Evolutionary conservation across 495 filamentous ascomycete species (phyloP), one percentile per base, ranked within the genome.

Genomic region (Penicillium paradoxum): DNA sequence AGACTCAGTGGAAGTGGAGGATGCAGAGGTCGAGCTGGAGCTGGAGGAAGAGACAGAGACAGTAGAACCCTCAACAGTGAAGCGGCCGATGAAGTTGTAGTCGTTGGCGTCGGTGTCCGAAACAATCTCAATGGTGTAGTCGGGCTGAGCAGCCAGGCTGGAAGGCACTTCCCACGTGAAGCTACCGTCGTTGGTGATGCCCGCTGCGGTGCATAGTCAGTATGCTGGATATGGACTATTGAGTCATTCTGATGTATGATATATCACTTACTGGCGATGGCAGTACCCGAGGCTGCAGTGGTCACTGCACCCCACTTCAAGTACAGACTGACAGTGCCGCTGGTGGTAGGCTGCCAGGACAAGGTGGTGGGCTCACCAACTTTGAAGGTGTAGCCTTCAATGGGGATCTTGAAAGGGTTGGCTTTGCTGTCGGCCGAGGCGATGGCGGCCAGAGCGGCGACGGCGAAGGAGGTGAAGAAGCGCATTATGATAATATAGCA

Each of bases 101-200:
- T 74, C 50, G 45, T 50, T 49, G 3, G 66, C 25, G 58, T 83
- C 63, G 4, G 40, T 43, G 56, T 79, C 81, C 54, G 70, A 61
- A 54, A 80, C 62, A 51, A 85, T 87, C 57, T 83, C 68, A 49
- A 86, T 71, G 29, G 82, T 77, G 71, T 85, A 85, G 64, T 81
- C 76, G 19, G 62, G 61, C 51, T 74, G 69, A 52, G 62, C 66
- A 30, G 66, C 65, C 42, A 80, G 65, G 44, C 69, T 50, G 41
- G 68, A 48, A 37, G 73, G 70, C 7, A 77, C 69, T n/a, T 66
- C 68, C 79, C 82, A 85, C 53, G 73, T 77, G 72, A 70, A 84
- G 53, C 63, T 71, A 55, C 83, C 83, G 39, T 70, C 71, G 73
- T 87, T 86, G 42, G 62, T 43, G 59, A 84, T 76, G 55, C 62